Evolutionary conservation across 768 basidiomycete genomes (phyloP).

Genomic region (Tephrocybe sp.): DNA sequence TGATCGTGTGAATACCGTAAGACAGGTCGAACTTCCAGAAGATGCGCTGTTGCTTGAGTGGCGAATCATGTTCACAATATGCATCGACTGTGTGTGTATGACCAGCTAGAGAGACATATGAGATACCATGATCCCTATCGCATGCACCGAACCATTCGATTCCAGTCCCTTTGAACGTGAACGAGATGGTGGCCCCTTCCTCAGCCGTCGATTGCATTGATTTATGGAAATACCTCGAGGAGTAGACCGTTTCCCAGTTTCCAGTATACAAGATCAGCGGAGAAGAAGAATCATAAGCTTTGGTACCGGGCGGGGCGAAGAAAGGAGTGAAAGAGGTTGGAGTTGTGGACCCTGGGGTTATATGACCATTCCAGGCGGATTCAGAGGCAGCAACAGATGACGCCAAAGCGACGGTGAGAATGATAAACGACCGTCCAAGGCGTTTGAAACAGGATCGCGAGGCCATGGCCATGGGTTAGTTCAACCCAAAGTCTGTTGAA

Average conservation of each 20-base stretch:
- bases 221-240: conserved; percentile 46
- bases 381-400: conserved; percentile 26
- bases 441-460: background rate
- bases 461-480: conserved; percentile 11
- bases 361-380: conserved; percentile 70
- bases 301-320: conserved; percentile 72
- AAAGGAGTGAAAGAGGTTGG: conserved; percentile 57
- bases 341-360: conserved; percentile 44
- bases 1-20: conserved; percentile 55
- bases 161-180: conserved; percentile 70
- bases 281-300: conserved; percentile 67
- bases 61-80: conserved; percentile 29
- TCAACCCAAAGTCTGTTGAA: background rate
- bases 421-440: conserved; percentile 12
- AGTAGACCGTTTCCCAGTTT: conserved; percentile 54
- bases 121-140: conserved; percentile 51
- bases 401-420: conserved; percentile 12
- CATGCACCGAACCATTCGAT: conserved; percentile 76
- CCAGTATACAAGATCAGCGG: conserved; percentile 64
- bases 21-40: conserved; percentile 59
- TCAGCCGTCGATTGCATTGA: conserved; percentile 50
- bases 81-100: conserved; percentile 44
- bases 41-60: conserved; percentile 56
- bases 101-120: conserved; percentile 60
- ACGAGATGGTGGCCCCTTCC: conserved; percentile 45